Conservation (phyloP, 2,329 filamentous ascomycete species). For the Neofusicoccum laricinum region DNA sequence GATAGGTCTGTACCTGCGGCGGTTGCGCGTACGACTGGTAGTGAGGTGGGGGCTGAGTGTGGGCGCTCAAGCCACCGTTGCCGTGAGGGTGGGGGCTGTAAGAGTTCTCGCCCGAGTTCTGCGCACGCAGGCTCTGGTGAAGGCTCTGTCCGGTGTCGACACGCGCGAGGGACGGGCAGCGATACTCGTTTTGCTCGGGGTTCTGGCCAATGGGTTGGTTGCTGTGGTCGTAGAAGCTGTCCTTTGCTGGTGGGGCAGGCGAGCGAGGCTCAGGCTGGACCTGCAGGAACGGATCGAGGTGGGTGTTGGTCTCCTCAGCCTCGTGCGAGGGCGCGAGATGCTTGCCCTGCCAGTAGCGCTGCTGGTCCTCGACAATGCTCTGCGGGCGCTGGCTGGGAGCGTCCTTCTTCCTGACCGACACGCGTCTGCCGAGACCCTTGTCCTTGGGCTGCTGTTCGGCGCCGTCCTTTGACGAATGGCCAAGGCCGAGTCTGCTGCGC, state of each 20-base stretch:
- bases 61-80: slow-evolving; percentile 16
- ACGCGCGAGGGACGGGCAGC: slow-evolving; percentile 25
- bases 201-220: slow-evolving; percentile 4
- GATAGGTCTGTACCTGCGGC: slow-evolving; percentile 11
- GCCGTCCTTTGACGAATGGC: slow-evolving; percentile 25
- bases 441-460: slow-evolving; percentile 18
- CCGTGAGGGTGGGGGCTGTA: slow-evolving; percentile 38
- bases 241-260: slow-evolving; percentile 36
- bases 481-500: slow-evolving; percentile 17
- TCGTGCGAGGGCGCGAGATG: slow-evolving; percentile 35
- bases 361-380: slow-evolving; percentile 25
- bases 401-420: slow-evolving; percentile 37
- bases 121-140: slow-evolving; percentile 18
- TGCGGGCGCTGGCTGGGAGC: slow-evolving; percentile 25
- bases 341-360: slow-evolving; percentile 25
- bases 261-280: slow-evolving; percentile 26
- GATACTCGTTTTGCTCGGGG: neutral
- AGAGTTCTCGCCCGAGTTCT: slow-evolving; percentile 39
- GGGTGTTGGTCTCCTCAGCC: slow-evolving; percentile 27
- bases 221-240: slow-evolving; percentile 22
- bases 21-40: slow-evolving; percentile 10
- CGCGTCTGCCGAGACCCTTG: slow-evolving; percentile 29
- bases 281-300: slow-evolving; percentile 38
- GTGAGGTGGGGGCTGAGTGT: slow-evolving; percentile 8
- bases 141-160: slow-evolving; percentile 39